These are phyloP conservation scores for Acanthamoeba triangularis DNA, from an alignment of 208 protist genomes.

Conservation along the genomic window DNA sequence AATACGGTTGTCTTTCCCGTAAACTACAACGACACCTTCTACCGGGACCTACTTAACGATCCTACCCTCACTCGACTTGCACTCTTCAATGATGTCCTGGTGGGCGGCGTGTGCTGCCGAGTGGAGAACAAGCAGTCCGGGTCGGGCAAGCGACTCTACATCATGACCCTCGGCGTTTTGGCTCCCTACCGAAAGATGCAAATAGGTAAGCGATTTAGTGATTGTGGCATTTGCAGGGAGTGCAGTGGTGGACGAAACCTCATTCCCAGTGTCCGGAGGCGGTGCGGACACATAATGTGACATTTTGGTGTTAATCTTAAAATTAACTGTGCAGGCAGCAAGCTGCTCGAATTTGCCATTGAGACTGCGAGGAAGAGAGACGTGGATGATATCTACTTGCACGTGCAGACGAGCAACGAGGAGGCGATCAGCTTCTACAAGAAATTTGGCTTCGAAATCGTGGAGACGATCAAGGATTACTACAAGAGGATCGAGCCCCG, in stretches of 20 bases:
- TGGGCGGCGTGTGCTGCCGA: constrained; percentile 95
- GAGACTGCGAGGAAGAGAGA: constrained; percentile 51
- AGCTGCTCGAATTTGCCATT: constrained; percentile 74
- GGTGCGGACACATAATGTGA: too few species aligned
- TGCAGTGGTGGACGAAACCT: background rate
- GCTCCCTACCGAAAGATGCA: constrained; percentile 94
- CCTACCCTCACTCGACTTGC: constrained; percentile 82
- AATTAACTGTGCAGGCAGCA: constrained; percentile 30
- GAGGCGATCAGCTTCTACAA: constrained; percentile 81
- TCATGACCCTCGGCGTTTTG: constrained; percentile 96
- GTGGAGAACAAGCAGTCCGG: constrained; percentile 90
- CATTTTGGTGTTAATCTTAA: background rate
- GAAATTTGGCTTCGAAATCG: constrained; percentile 80
- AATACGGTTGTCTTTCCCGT: constrained; percentile 84
- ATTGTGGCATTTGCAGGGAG: background rate
- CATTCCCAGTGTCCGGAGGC: background rate
- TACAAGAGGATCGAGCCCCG: constrained; percentile 80
- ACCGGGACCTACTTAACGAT: constrained; percentile 73
- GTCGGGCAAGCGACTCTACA: constrained; percentile 91
- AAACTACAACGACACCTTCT: constrained; percentile 85
- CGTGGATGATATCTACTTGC: constrained; percentile 73
- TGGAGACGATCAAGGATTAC: constrained; percentile 69
- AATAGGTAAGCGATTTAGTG: constrained; percentile 86
- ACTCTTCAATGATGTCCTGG: constrained; percentile 94
- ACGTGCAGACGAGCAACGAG: constrained; percentile 81